Percentiles rank a stretch among this genome's conserved stretches.
Conservation (phyloP, 768 basidiomycete species). For the Rhodotorula taiwanensis region DNA sequence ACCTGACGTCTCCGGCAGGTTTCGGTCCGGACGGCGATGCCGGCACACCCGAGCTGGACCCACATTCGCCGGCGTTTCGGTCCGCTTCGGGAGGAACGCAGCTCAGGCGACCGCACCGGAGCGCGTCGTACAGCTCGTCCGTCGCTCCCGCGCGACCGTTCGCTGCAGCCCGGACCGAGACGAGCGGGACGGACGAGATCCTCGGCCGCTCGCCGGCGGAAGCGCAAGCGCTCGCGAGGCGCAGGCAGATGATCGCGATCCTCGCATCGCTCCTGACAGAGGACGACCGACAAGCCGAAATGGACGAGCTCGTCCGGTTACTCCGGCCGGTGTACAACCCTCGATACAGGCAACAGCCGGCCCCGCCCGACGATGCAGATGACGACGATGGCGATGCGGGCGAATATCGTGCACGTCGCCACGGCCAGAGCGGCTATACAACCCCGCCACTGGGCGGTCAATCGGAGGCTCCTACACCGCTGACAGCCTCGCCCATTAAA, state of each 20-base stretch:
- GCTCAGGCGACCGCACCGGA: too few species aligned
- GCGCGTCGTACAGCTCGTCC: too few species aligned
- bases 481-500: too few species aligned
- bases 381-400: not conserved
- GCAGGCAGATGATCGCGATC: constrained; percentile 32
- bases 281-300: constrained; percentile 30
- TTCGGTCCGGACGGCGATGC: not conserved
- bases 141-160: too few species aligned
- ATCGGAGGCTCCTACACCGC: too few species aligned
- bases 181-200: too few species aligned
- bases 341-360: not conserved
- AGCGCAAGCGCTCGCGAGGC: constrained; percentile 21
- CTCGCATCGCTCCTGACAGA: constrained; percentile 13
- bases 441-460: too few species aligned
- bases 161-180: too few species aligned
- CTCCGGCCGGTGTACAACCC: constrained; percentile 1
- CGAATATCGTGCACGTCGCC: not conserved
- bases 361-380: not conserved
- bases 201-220: not conserved
- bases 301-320: constrained; percentile 14
- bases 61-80: too few species aligned
- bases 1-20: not conserved
- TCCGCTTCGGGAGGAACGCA: too few species aligned
- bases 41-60: too few species aligned
- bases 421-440: too few species aligned